Evolutionary conservation across 176 grass and related monocot genomes (phyloP), one percentile per base, ranked within the genome.

Genomic region (Aegilops speltoides): DNA sequence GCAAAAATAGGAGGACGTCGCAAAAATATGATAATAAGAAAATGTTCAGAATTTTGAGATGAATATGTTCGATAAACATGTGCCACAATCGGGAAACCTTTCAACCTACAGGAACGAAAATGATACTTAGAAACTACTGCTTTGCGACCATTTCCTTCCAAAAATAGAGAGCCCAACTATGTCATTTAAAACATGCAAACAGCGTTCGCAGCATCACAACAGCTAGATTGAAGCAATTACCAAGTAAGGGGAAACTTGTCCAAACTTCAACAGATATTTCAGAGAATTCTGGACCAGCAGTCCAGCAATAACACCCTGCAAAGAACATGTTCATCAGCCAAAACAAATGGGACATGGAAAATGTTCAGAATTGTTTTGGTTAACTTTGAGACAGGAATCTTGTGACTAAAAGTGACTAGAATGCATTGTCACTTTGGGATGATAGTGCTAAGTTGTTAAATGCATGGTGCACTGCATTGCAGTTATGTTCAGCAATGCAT

Each of bases 191-290:
- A 50, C 20, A 26, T 34, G 4, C 52, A 15, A 24, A 65, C 2
- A 0, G 80, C 41, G 25, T n/a, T 67, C 24, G 36, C 36, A 67
- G 26, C 17, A 77, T 38, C 20, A 36, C 16, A 19, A 79, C 14
- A 68, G 57, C 43, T 61, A 68, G 72, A 75, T 22, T 77, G 29
- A 81, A 61, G 81, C 46, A 89, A 66, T 92, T 94, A 98, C 97
- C 94, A 96, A 90, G 63, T 98, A 98, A 54, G 90, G 92, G 25
- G 97, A 94, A 93, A 98, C 94, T 94, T 98, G 85, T 61, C 97
- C 97, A 85, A 98, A 98, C 64, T 98, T 98, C 78, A 98, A 82
- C 43, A 98, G 80, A 91, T 94, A 98, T 86, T 98, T 98, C 34
- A 98, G 81, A 64, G 93, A 24, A 94, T 98, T 98, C 90, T 98